Base-by-base conservation (phyloP, 2,329 filamentous ascomycete species). In the Colletotrichum coccodes region DNA sequence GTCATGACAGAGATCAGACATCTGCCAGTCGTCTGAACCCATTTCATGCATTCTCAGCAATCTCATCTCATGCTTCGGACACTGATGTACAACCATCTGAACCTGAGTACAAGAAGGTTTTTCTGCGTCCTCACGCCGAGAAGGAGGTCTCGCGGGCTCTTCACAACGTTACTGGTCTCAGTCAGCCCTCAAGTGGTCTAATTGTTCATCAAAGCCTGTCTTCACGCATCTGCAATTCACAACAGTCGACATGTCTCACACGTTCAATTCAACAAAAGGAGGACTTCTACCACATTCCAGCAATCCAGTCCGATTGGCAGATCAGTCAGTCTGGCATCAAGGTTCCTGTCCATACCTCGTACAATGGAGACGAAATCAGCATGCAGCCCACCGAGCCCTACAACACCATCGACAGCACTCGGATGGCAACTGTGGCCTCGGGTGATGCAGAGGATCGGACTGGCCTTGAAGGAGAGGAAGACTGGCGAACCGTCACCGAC, bases 401-500 rank as follows among this genome's bases (percentile, higher is more conserved):
- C 44, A 42, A 52, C n/a, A 16, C 57, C 18, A 57, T 70, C 9
- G 64, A 58, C 57, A 62, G 59, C 30, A 60, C 36, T 3, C 36
- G 57, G 18, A 60, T 66, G 56, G 40, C 66, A n/a, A 49, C 47
- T 1, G 23, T 36, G 7, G 26, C 59, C 16, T 53, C 59, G 9
- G 49, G 34, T 7, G 44, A 66, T 18, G 21, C 28, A 46, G 61
- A 64, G 8, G 42, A 66, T 14, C 42, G 47, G 14, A 56, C 61
- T 12, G 38, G 26, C n/a, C 21, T 53, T 9, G 62, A 60, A 21
- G 52, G 36, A n/a, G 63, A 70, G 18, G 64, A 72, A 18, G 70
- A 72, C 47, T 72, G 70, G 70, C 60, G 57, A 8, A 72, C 70
- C 5, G 64, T 72, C 30, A 64, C 64, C 14, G 70, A 72, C 6